A percentile compares a stretch with the other conserved stretches of the same genome.
Conservation (phyloP, 371 early-diverging fungal genomes). For the Coemansia sp. region DNA sequence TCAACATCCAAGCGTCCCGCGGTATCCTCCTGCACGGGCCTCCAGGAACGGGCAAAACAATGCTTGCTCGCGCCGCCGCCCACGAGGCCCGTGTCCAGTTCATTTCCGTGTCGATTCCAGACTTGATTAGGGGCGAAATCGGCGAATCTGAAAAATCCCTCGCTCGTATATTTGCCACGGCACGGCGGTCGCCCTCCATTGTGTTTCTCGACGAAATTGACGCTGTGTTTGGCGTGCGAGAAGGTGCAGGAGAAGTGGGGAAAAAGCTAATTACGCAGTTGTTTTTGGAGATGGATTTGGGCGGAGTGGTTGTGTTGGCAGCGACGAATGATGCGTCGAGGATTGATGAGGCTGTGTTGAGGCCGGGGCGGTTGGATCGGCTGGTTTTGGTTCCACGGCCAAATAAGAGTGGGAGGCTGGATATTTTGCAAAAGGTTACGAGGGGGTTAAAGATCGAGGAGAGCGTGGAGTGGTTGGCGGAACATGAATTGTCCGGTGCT, state of each 20-base stretch:
- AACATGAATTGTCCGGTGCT: conserved; percentile 25
- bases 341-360: conserved; percentile 76
- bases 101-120: conserved; percentile 88
- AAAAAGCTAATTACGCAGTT: conserved; percentile 51
- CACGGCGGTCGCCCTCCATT: conserved; percentile 90
- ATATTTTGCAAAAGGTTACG: conserved; percentile 61
- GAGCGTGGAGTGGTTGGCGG: conserved; percentile 9
- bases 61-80: conserved; percentile 89
- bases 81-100: conserved; percentile 91
- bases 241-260: conserved; percentile 21
- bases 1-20: conserved; percentile 69
- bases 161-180: conserved; percentile 83
- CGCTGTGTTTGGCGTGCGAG: conserved; percentile 63
- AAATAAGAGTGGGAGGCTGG: conserved; percentile 61
- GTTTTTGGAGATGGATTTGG: conserved; percentile 80
- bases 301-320: conserved; percentile 64
- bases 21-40: conserved; percentile 82
- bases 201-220: conserved; percentile 99
- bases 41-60: conserved; percentile 92
- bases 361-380: conserved; percentile 90
- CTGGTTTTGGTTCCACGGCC: conserved; percentile 78
- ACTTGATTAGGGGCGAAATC: conserved; percentile 94
- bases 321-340: conserved; percentile 90
- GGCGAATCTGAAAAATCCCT: conserved; percentile 95
- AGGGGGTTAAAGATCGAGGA: conserved; percentile 23